Base-by-base conservation (phyloP, 2,329 filamentous ascomycete genomes). In the Sclerotinia glacialis region DNA sequence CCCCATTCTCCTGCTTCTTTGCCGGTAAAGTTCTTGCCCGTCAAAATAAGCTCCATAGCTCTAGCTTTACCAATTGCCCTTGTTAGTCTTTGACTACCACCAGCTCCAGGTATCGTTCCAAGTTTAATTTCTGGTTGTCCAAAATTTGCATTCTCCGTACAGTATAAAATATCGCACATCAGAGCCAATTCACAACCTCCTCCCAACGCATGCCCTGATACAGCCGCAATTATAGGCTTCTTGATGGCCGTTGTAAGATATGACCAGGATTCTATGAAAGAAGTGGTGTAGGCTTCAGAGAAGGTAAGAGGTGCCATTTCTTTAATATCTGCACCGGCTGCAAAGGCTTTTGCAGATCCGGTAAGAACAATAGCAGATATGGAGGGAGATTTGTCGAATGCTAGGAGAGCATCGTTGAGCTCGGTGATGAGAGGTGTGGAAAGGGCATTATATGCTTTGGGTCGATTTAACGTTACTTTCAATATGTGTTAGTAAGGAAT, bases 71-170 rank as follows among this genome's bases (percentile, higher is more conserved):
- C 92, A 66, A 95, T 83, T 18, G 90, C 93, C 31, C 87, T 85
- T 7, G 93, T 96, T 55, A 99, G 81, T 11, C 95, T 84, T 83
- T 99, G 95, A 70, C 89, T 93, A 8, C 95, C 95, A 37, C 95
- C 95, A 0, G 91, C 95, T 4, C 95, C 95, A 0, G 95, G 95
- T 66, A 98, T 92, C 2, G 90, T 90, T 34, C 95, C 95, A 3
- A 99, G 84, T 81, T 96, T 97, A 81, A 99, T 92, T 82, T 99
- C 95, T 0, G 95, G 95, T 80, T 98, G 95, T 16, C 95, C 95
- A 77, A 99, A 97, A 74, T 92, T 96, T 71, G 95, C 94, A 21
- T 80, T 86, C 61, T 89, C 84, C 2, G 91, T 93, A 80, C 91
- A 95, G 83, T 98, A 98, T 68, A 99, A 80, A 72, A 98, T 89